Percentiles rank a stretch among this genome's conserved stretches.
These are phyloP conservation scores for Spencermartinsiella ligniputridi DNA, from an alignment of 1,139 yeast species.

Conservation along the genomic window DNA sequence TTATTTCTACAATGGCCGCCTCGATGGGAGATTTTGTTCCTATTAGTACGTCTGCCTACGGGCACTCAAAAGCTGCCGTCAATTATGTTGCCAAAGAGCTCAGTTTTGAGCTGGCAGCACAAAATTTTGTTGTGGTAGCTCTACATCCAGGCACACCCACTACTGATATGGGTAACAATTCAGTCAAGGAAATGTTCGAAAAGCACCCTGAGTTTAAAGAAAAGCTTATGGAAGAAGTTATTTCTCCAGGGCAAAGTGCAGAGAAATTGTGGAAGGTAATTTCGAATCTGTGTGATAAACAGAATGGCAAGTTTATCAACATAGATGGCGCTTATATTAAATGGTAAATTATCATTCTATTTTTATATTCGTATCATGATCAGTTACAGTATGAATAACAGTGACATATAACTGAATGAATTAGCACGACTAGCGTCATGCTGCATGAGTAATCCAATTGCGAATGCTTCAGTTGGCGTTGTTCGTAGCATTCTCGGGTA, in stretches of 20 bases:
- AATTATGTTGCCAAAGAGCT: constrained; percentile 29
- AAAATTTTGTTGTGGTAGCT: constrained; percentile 28
- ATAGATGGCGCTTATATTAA: constrained; percentile 12
- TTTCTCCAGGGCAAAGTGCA: constrained; percentile 1
- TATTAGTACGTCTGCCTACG: constrained; percentile 29
- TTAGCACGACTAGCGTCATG: too few relatives aligned
- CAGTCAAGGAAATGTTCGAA: not conserved
- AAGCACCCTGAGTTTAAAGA: constrained; percentile 1
- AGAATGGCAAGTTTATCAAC: constrained; percentile 13
- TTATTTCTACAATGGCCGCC: constrained; percentile 28
- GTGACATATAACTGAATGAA: too few relatives aligned
- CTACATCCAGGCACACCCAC: constrained; percentile 35
- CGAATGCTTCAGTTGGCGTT: too few relatives aligned
- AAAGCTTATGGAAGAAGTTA: not conserved
- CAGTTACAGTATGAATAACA: too few relatives aligned
- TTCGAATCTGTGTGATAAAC: constrained; percentile 8
- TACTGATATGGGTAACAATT: constrained; percentile 29
- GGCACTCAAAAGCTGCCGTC: constrained; percentile 38
- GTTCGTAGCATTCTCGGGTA: too few relatives aligned
- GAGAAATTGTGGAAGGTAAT: constrained; percentile 5
- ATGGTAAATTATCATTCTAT: constrained; percentile 3
- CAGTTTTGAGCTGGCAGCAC: constrained; percentile 24
- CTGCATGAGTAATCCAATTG: too few relatives aligned
- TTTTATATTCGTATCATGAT: not conserved
- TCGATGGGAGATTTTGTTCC: constrained; percentile 23